A percentile compares a stretch with the other conserved stretches of the same genome.
These are phyloP conservation scores for Fraxinus angustifolia DNA, from an alignment of 305 asterid species.

Conservation along the genomic window DNA sequence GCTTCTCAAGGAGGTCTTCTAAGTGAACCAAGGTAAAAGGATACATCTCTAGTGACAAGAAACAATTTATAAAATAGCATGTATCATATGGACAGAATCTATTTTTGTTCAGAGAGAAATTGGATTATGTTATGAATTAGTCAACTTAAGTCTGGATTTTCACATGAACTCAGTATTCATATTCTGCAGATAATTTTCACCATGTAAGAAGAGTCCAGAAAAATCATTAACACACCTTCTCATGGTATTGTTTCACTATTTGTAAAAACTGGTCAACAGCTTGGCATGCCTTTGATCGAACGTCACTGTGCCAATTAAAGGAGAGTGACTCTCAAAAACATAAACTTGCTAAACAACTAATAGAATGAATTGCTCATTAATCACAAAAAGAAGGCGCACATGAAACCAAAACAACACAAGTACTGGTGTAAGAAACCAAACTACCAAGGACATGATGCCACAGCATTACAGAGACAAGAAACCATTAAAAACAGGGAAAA, in stretches of 20 bases:
- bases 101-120: background rate
- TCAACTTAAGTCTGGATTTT: conserved; percentile 6
- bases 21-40: background rate
- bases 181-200: conserved; percentile 18
- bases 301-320: conserved; percentile 57
- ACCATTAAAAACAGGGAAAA: conserved; percentile 8
- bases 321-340: conserved; percentile 13
- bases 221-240: conserved; percentile 53
- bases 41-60: conserved; percentile 6
- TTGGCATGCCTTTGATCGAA: conserved; percentile 86
- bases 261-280: conserved; percentile 96
- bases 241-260: conserved; percentile 71
- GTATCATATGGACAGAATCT: conserved; percentile 11
- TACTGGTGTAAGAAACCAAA: background rate
- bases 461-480: conserved; percentile 14
- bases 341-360: conserved; percentile 14
- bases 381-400: conserved; percentile 13
- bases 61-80: conserved; percentile 13
- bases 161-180: background rate
- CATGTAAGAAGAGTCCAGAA: conserved; percentile 16
- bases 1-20: conserved; percentile 16
- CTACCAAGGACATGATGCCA: background rate
- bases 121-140: conserved; percentile 14
- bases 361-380: conserved; percentile 20
- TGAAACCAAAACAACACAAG: conserved; percentile 8